Percentiles rank a stretch among this genome's conserved stretches.
These are phyloP conservation scores for Protomyces pachydermus DNA, from an alignment of 1,139 yeast genomes.

Conservation along the genomic window DNA sequence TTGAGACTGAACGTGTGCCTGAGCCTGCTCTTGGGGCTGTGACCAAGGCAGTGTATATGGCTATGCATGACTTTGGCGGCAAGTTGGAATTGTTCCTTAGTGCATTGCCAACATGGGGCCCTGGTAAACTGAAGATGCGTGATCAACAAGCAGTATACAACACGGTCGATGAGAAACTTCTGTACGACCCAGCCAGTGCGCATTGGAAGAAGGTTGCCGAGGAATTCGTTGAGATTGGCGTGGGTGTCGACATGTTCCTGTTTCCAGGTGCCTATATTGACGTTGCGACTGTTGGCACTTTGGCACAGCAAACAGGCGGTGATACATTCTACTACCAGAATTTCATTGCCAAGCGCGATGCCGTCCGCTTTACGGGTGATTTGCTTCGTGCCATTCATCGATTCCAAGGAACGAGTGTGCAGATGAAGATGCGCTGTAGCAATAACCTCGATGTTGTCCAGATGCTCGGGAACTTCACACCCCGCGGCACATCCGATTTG, in stretches of 20 bases:
- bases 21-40: slow-evolving; percentile 83
- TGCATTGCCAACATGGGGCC: slow-evolving; percentile 74
- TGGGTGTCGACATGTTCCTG: slow-evolving; percentile 73
- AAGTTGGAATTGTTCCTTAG: slow-evolving; percentile 68
- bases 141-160: slow-evolving; percentile 38
- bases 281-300: slow-evolving; percentile 64
- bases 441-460: slow-evolving; percentile 79
- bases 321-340: slow-evolving; percentile 58
- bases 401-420: slow-evolving; percentile 69
- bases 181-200: slow-evolving; percentile 57
- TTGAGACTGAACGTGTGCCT: slow-evolving; percentile 46
- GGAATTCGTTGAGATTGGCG: slow-evolving; percentile 54
- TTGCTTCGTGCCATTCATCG: slow-evolving; percentile 42
- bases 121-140: slow-evolving; percentile 66
- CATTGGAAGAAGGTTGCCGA: slow-evolving; percentile 60
- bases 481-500: slow-evolving; percentile 52
- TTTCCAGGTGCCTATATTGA: slow-evolving; percentile 66
- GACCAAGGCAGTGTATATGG: slow-evolving; percentile 59
- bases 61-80: slow-evolving; percentile 63
- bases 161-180: slow-evolving; percentile 53
- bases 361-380: slow-evolving; percentile 58
- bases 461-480: slow-evolving; percentile 58
- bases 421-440: slow-evolving; percentile 80
- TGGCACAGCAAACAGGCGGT: slow-evolving; percentile 73
- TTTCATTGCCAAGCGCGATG: slow-evolving; percentile 68